phyloP scores from a whole-genome alignment of 1,284 basidiomycete genomes.

The Irpex rosettiformis region DNA sequence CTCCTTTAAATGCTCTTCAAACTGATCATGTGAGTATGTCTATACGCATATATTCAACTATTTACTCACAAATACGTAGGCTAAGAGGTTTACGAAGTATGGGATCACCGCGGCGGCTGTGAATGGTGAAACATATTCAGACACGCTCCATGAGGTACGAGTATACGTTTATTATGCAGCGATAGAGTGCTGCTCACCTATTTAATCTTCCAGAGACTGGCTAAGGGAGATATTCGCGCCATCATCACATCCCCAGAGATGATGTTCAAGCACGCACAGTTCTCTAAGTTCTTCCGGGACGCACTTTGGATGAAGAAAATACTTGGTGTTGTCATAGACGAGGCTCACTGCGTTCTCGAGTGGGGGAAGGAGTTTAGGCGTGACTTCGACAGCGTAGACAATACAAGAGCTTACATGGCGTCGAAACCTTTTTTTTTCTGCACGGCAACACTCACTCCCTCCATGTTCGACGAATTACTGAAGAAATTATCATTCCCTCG shows the following conservation, averaged over 20 bases:
- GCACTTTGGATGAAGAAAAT: slow-evolving; percentile 22
- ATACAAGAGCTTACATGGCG: slow-evolving; percentile 15
- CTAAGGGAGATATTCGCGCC: slow-evolving; percentile 20
- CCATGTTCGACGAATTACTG: slow-evolving; percentile 4
- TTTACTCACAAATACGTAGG: slow-evolving; percentile 11
- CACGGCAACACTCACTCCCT: slow-evolving; percentile 18
- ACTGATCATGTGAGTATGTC: slow-evolving; percentile 16
- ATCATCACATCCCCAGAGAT: slow-evolving; percentile 35
- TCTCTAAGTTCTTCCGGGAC: slow-evolving; percentile 22
- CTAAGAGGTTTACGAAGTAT: slow-evolving; percentile 24
- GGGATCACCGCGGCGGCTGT: slow-evolving; percentile 27
- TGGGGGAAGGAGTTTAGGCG: slow-evolving; percentile 25
- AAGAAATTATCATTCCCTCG: slow-evolving; percentile 5
- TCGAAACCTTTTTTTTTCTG: slow-evolving; percentile 15
- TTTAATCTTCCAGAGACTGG: slow-evolving; percentile 22
- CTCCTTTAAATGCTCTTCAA: slow-evolving; percentile 33
- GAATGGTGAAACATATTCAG: slow-evolving; percentile 30
- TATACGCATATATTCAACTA: not conserved
- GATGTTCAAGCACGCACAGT: slow-evolving; percentile 28
- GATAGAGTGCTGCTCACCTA: not conserved
- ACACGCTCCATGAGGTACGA: slow-evolving; percentile 20
- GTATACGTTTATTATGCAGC: not conserved
- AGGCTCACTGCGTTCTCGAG: slow-evolving; percentile 29
- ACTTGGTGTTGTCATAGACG: slow-evolving; percentile 31
- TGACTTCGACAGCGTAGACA: slow-evolving; percentile 15